Evolutionary conservation across 1,139 yeast species (phyloP), one percentile per base, ranked within the genome.

Genomic region (Diutina sp.): DNA sequence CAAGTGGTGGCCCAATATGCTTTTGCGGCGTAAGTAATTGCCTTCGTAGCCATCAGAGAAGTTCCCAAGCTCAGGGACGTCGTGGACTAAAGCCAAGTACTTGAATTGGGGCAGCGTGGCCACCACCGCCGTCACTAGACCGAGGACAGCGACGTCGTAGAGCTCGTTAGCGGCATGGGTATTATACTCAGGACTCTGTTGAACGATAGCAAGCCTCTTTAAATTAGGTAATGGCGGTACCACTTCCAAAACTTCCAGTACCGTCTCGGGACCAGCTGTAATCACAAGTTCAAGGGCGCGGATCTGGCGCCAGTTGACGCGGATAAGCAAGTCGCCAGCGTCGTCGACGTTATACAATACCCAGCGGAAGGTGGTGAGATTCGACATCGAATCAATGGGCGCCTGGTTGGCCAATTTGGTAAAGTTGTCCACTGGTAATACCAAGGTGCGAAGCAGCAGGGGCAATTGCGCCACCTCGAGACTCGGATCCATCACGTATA

Each of bases 31-130:
- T 12, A 78, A 65, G 61, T 82, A 85, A 62, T 86, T 86, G 0
- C 95, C 95, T 63, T 86, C 91, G 55, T 83, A 77, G 2, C 88
- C 88, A 66, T 85, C 87, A 9, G 51, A 57, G 46, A 72, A 71
- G 16, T 59, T 58, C 0, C 72, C 73, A 47, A 64, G 62, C 55
- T 58, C 59, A 1, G 86, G 85, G 1, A 83, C 76, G 44, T 69
- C 70, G 64, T 84, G 89, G 44, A 75, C 69, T 14, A 85, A 70
- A 5, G 79, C 69, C 16, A 85, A 64, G 53, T 67, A 71, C 35
- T 57, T 54, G 30, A 64, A 66, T 51, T 82, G 60, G 2, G 64
- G 62, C 1, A 61, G 57, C 12, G 63, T 65, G 25, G 67, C 61
- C 4, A 78, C 74, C 2, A 80, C 58, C 6, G 66, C 65, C 8